Percentiles rank a stretch among this genome's conserved stretches.
Evolutionary conservation across 192 early-diverging fungal genomes (phyloP).

Genomic region (Linnemannia hyalina): DNA sequence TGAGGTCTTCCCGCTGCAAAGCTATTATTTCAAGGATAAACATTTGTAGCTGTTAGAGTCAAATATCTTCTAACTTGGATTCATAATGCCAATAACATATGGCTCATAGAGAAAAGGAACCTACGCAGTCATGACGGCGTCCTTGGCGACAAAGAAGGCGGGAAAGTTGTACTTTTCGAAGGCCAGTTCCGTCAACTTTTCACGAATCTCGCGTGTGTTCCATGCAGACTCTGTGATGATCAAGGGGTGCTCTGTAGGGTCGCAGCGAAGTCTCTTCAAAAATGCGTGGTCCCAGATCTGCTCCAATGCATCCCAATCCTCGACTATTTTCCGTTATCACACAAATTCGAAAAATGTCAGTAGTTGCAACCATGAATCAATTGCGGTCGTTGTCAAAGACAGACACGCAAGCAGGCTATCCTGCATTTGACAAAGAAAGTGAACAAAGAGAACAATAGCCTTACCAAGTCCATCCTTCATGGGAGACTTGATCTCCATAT

Average conservation of each 20-base stretch:
- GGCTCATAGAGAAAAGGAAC: slow-evolving; percentile 15
- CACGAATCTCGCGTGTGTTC: slow-evolving; percentile 86
- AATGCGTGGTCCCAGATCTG: slow-evolving; percentile 92
- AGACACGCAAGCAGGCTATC: neutral
- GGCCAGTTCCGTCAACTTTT: slow-evolving; percentile 91
- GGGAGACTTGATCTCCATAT: slow-evolving; percentile 89
- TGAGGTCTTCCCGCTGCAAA: slow-evolving; percentile 92
- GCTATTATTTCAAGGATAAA: slow-evolving; percentile 51
- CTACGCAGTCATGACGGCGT: slow-evolving; percentile 92
- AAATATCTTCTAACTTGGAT: no score
- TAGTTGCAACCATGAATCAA: neutral
- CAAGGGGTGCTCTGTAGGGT: slow-evolving; percentile 91
- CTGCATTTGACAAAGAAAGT: neutral
- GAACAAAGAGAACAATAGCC: neutral
- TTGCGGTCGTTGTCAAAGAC: neutral
- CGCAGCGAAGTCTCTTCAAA: slow-evolving; percentile 74
- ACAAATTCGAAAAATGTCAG: slow-evolving; percentile 16
- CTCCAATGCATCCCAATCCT: slow-evolving; percentile 96
- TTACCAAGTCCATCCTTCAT: slow-evolving; percentile 89
- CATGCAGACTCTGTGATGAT: slow-evolving; percentile 94
- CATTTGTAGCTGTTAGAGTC: neutral
- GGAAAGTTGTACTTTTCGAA: slow-evolving; percentile 95
- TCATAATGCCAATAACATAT: neutral
- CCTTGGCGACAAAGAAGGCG: slow-evolving; percentile 94
- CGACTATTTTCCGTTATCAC: slow-evolving; percentile 65